Base-by-base conservation (phyloP, 345 rosid genomes). In the Hibiscus tridactylites region DNA sequence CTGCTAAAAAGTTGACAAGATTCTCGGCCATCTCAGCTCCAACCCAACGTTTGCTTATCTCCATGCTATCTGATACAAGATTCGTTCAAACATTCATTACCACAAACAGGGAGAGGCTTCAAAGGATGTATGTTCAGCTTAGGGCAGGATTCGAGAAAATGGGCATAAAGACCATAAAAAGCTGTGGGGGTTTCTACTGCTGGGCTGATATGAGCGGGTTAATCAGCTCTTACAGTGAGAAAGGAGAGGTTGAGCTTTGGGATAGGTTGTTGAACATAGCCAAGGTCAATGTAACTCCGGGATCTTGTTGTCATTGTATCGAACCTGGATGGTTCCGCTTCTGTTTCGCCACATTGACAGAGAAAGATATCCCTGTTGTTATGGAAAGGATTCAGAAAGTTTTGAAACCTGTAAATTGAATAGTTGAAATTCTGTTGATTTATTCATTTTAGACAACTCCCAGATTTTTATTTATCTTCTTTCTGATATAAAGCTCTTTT, bases 301-400 rank as follows among this genome's bases (percentile, higher is more conserved):
- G 99, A 68, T 90, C 97, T 71, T 88, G 77, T 78, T 95, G 99
- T 74, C 97, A 87, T 69, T 95, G 97, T 71, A 95, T 92, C 29
- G 99, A 91, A 82, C 99, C 93, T 1, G 97, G 99, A 35, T 95
- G 97, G 99, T 95, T 91, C 77, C 50, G 89, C 57, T 82, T 91
- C 79, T 87, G 97, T 88, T 87, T 89, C 61, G 79, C 90, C 69
- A 56, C 83, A 69, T 79, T 95, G 87, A 74, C 85, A 10, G 91
- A 88, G 62, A 81, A 80, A 5, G 97, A 91, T 52, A 75, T 91
- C 61, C 86, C 85, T 46, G 80, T 86, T 59, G 91, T 88, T 68
- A 78, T 90, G 79, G 80, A 85, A 61, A 84, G 97, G 65, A 81
- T 91, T 73, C 82, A 71, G 59, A 88, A 78, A 76, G 83, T 91